Evolutionary conservation across 345 rosid genomes (phyloP).

Genomic region (Limnanthes douglasii): DNA sequence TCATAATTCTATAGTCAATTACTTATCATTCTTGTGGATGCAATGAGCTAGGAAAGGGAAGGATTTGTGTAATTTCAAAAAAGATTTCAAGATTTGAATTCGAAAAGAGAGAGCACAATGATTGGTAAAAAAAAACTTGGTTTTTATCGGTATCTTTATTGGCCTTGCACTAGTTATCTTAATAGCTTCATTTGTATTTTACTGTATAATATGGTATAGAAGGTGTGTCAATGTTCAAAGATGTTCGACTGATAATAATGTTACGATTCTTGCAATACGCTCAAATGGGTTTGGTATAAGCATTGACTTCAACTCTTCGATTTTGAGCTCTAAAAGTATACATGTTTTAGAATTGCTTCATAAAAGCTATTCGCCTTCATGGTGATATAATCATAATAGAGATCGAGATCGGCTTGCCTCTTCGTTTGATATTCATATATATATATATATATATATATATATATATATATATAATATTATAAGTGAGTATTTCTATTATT

Average conservation of each 20-base stretch:
- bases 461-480: no score
- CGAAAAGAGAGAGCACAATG: no score
- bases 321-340: constrained; percentile 23
- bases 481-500: constrained; percentile 36
- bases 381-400: constrained; percentile 37
- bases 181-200: no score
- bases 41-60: no score
- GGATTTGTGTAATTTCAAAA: no score
- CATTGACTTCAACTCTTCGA: constrained; percentile 47
- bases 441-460: no score
- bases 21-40: no score
- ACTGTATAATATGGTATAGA: constrained; percentile 35
- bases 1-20: no score
- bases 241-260: no score
- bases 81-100: constrained; percentile 20
- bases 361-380: constrained; percentile 21
- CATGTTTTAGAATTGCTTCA: constrained; percentile 14
- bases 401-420: no score
- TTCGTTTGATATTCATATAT: constrained; percentile 30
- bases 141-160: constrained; percentile 18
- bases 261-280: constrained; percentile 39
- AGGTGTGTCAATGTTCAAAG: constrained; percentile 21
- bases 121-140: no score
- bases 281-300: constrained; percentile 38
- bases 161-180: constrained; percentile 22